phyloP scores from a whole-genome alignment of 768 basidiomycete genomes.

The Melanogaster broomeanus region DNA sequence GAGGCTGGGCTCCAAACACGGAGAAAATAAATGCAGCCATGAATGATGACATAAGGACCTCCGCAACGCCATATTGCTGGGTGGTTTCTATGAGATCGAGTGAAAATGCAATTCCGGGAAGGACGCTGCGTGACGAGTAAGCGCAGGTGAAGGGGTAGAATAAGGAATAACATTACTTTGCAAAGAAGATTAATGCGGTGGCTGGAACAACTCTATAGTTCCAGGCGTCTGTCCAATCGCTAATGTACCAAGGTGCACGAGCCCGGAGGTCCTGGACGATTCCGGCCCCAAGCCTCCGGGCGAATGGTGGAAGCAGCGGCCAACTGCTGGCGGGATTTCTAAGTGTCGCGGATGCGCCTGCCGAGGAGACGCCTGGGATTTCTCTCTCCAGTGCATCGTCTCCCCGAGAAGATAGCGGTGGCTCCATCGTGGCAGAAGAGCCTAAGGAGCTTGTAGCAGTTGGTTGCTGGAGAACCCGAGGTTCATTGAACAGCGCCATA shows the following conservation, averaged over 20 bases:
- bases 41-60: constrained; percentile 81
- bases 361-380: not conserved
- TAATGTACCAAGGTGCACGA: constrained; percentile 76
- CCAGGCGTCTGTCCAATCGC: constrained; percentile 92
- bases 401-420: too few species aligned
- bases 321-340: not conserved
- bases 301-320: constrained; percentile 2
- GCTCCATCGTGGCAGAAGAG: too few species aligned
- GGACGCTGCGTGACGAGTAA: constrained; percentile 48
- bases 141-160: not conserved
- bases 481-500: not conserved
- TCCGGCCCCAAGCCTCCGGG: constrained; percentile 51
- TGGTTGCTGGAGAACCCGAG: not conserved
- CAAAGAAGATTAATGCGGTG: constrained; percentile 82
- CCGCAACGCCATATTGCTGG: constrained; percentile 84
- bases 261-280: constrained; percentile 70
- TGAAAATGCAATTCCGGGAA: constrained; percentile 91
- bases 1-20: constrained; percentile 84
- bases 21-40: constrained; percentile 90
- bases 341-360: constrained; percentile 4
- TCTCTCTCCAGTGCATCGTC: not conserved
- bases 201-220: constrained; percentile 90
- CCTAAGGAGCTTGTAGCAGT: too few species aligned
- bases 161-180: constrained; percentile 46
- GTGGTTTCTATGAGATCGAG: constrained; percentile 92